Conservation (phyloP, 2,329 filamentous ascomycete genomes). For the Colletotrichum limetticola region DNA sequence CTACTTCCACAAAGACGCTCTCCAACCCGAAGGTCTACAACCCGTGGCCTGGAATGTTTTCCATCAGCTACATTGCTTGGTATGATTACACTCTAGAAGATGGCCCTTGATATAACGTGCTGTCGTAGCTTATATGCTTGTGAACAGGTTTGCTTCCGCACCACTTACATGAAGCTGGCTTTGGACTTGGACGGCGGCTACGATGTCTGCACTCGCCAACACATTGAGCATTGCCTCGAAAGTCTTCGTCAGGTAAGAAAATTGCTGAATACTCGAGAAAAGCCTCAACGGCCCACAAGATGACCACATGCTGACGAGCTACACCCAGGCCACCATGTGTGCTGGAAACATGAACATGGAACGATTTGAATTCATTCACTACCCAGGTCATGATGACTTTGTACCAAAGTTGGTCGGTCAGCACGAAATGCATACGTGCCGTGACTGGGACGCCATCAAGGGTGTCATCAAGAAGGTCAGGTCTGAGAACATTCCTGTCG, state of each 20-base stretch:
- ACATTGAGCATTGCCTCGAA: constrained; percentile 2
- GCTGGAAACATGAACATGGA: constrained; percentile 8
- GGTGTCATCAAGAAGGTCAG: not conserved
- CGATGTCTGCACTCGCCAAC: not conserved
- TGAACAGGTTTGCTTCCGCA: not conserved
- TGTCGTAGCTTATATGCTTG: not conserved
- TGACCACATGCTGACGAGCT: not conserved
- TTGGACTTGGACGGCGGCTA: constrained; percentile 10
- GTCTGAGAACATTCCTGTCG: constrained; percentile 6
- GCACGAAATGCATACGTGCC: constrained; percentile 2
- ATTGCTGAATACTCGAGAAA: not conserved
- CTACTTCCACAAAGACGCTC: constrained; percentile 3
- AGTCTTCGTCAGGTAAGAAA: not conserved
- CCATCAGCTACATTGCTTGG: constrained; percentile 4
- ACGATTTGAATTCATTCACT: constrained; percentile 7
- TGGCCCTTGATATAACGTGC: not conserved
- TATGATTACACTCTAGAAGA: not conserved
- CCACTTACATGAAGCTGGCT: constrained; percentile 7
- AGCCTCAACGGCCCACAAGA: not conserved
- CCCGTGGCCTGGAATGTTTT: constrained; percentile 4
- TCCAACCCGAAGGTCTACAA: constrained; percentile 3
- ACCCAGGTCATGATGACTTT: not conserved
- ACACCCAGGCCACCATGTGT: not conserved
- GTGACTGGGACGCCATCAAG: constrained; percentile 7
- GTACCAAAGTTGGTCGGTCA: not conserved